A percentile compares a stretch with the other conserved stretches of the same genome.
These are phyloP conservation scores for Diplodia seriata DNA, from an alignment of 2,329 filamentous ascomycete species.

Conservation along the genomic window DNA sequence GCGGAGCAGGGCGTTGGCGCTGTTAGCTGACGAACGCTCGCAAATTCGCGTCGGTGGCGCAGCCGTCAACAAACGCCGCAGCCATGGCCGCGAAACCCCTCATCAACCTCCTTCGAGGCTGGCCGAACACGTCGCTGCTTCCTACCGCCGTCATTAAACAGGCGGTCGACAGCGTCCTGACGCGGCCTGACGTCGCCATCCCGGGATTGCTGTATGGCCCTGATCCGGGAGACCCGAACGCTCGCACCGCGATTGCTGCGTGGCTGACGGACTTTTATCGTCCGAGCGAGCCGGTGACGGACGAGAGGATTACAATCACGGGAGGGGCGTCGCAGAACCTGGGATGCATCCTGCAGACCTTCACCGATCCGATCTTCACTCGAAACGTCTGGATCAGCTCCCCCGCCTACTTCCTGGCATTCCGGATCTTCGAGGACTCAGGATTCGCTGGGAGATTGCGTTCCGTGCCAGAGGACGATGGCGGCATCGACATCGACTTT, in stretches of 20 bases:
- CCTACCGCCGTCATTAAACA: constrained; percentile 67
- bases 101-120: constrained; percentile 73
- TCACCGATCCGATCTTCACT: constrained; percentile 79
- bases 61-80: constrained; percentile 16
- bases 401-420: constrained; percentile 84
- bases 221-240: constrained; percentile 74
- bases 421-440: constrained; percentile 82
- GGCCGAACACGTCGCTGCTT: constrained; percentile 70
- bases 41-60: constrained; percentile 17
- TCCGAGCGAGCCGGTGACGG: constrained; percentile 52
- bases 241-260: constrained; percentile 70
- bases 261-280: constrained; percentile 74
- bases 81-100: constrained; percentile 37
- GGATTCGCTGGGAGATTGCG: constrained; percentile 72
- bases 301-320: constrained; percentile 76
- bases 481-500: constrained; percentile 74
- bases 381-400: constrained; percentile 79
- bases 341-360: constrained; percentile 77
- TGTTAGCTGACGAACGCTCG: constrained; percentile 20
- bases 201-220: constrained; percentile 80
- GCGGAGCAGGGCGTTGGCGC: not conserved
- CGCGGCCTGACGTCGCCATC: constrained; percentile 63
- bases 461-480: constrained; percentile 76
- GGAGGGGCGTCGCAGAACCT: constrained; percentile 86
- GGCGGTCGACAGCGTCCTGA: constrained; percentile 67